Evolutionary conservation across 2,329 filamentous ascomycete species (phyloP), one percentile per base, ranked within the genome.

Genomic region (Metarhizium rileyi): DNA sequence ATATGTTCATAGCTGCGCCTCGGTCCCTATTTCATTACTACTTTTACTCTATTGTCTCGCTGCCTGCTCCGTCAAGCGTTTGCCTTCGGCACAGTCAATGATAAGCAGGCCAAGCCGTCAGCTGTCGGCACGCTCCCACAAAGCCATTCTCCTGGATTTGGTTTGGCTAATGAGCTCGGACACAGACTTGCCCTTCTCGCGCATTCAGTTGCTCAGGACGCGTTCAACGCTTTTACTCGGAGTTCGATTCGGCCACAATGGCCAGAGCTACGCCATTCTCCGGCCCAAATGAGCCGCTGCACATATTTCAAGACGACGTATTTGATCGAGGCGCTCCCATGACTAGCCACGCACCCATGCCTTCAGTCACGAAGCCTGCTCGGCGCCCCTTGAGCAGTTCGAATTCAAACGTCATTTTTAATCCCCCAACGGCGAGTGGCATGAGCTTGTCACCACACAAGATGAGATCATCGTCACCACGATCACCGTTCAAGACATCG

Each of bases 381-480:
- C 71, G 74, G 48, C 71, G 73, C 44, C 71, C 75, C 26, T 66
- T 78, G 10, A 67, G 70, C 56, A 70, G 61, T 55, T 68, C 75
- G 57, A 77, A 76, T 67, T 72, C 75, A 54, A 86, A 86, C 66
- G 75, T 84, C 58, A 70, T 83, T 50, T 75, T 91, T 58, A 81
- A 85, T 57, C 84, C 86, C 23, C 74, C 78, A 54, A 66, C 72
- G 57, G 64, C 74, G 52, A 66, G 73, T 52, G 64, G 71, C 58
- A 69, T 75, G 60, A 76, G 72, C 61, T 76, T 75, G 51, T 94
- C 87, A 49, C 88, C 87, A 10, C 78, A 77, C 60, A 94, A 93
- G 69, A 68, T 75, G 57, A 69, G 70, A 40, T 77, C 78, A 58
- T 81, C 78, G 53, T 81, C 83, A 44, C 83, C 76, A 36, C 75